A percentile compares a stretch with the other conserved stretches of the same genome.
phyloP scores from a whole-genome alignment of 2,329 filamentous ascomycete species.

The Ilyonectria destructans region DNA sequence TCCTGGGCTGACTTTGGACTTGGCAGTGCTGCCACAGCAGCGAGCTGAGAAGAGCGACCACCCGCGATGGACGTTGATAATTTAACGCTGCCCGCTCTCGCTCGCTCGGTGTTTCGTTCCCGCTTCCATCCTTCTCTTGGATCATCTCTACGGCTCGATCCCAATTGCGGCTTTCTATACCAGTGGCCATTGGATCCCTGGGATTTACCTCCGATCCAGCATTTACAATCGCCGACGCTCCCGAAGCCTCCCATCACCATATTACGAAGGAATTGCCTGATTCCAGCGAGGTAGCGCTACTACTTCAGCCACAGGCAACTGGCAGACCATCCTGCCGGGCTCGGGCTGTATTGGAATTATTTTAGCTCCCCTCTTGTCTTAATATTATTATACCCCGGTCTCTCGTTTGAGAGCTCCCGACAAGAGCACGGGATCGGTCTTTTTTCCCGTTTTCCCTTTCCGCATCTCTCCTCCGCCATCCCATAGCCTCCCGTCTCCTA shows the following conservation, averaged over 20 bases:
- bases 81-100: constrained; percentile 27
- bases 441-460: constrained; percentile 12
- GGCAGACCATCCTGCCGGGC: neutral
- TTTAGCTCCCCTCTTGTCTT: neutral
- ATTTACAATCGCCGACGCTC: no score
- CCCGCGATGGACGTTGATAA: constrained; percentile 19
- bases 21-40: constrained; percentile 14
- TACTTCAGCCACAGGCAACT: neutral
- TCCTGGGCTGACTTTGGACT: constrained; percentile 29
- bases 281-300: neutral
- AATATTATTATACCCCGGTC: neutral
- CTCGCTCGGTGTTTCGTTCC: neutral
- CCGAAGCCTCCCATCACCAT: no score
- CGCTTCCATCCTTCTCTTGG: neutral
- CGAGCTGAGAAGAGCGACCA: constrained; percentile 22
- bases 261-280: neutral
- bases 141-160: neutral
- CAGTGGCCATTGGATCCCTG: neutral
- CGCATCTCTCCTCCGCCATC: constrained; percentile 9
- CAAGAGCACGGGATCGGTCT: constrained; percentile 4
- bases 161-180: neutral
- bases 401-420: neutral
- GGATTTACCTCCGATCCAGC: no score
- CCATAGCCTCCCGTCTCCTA: neutral
- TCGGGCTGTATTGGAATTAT: neutral